These are phyloP conservation scores for Tricladium varicosporioides DNA, from an alignment of 2,329 filamentous ascomycete genomes.

Conservation along the genomic window DNA sequence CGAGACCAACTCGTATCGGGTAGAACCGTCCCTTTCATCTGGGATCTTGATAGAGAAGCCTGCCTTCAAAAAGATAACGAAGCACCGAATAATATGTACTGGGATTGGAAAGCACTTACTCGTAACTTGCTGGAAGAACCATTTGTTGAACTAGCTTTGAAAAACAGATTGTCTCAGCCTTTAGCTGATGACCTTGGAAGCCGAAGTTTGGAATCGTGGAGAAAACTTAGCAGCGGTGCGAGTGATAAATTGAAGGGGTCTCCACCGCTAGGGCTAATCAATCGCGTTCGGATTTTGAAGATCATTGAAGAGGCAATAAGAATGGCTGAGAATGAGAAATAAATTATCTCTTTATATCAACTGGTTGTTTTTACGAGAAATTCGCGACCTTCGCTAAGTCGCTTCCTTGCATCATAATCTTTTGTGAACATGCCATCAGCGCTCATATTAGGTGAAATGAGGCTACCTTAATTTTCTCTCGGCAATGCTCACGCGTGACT, in stretches of 20 bases:
- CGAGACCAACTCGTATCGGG: conserved; percentile 8
- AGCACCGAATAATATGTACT: background rate
- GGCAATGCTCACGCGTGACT: no score
- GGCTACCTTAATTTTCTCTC: no score
- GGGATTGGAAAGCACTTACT: no score
- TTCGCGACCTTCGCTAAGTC: no score
- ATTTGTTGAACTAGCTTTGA: conserved; percentile 10
- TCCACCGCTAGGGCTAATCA: conserved; percentile 11
- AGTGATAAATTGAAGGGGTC: background rate
- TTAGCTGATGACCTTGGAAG: background rate
- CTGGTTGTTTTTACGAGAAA: no score
- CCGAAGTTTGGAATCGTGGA: background rate
- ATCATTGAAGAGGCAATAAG: background rate
- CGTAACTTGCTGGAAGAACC: conserved; percentile 4
- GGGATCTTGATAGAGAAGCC: conserved; percentile 7
- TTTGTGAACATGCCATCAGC: no score
- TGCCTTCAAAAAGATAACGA: conserved; percentile 5
- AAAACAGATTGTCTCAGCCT: background rate
- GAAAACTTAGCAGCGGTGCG: background rate
- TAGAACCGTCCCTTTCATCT: conserved; percentile 6
- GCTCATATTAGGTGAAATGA: no score
- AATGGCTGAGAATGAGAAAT: no score
- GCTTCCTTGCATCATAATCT: no score
- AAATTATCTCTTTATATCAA: no score
- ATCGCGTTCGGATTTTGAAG: conserved; percentile 11